These are phyloP conservation scores for Phytopythium chamaehyphon DNA, from an alignment of 352 stramenopile genomes.

Conservation along the genomic window DNA sequence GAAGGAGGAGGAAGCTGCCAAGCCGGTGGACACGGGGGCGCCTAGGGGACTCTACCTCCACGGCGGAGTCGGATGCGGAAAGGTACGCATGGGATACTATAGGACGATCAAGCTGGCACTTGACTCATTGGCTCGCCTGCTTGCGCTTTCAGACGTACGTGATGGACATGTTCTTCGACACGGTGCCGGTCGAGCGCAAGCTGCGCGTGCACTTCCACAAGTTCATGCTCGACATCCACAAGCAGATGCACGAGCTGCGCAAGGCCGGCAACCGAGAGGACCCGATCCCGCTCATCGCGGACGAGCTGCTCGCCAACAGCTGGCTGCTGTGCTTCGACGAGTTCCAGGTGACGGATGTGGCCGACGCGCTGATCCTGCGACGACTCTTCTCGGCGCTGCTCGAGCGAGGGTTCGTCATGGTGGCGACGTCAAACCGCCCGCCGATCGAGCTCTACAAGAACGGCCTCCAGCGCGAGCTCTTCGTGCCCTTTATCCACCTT, in stretches of 20 bases:
- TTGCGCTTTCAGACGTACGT: slow-evolving; percentile 84
- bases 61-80: slow-evolving; percentile 94
- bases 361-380: slow-evolving; percentile 94
- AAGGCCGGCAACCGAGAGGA: slow-evolving; percentile 78
- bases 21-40: slow-evolving; percentile 14
- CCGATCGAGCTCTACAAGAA: slow-evolving; percentile 95
- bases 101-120: too few species aligned
- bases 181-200: slow-evolving; percentile 71
- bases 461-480: slow-evolving; percentile 94
- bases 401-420: slow-evolving; percentile 89
- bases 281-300: slow-evolving; percentile 80
- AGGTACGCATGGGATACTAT: slow-evolving; percentile 26
- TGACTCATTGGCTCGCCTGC: background rate
- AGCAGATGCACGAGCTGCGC: slow-evolving; percentile 92
- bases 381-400: slow-evolving; percentile 93
- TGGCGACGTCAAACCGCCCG: slow-evolving; percentile 95
- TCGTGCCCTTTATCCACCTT: slow-evolving; percentile 95
- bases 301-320: slow-evolving; percentile 81
- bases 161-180: slow-evolving; percentile 96
- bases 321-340: slow-evolving; percentile 98
- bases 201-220: slow-evolving; percentile 96
- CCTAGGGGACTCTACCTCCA: slow-evolving; percentile 96
- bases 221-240: slow-evolving; percentile 97
- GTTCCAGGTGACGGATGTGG: slow-evolving; percentile 98
- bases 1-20: slow-evolving; percentile 2